Conservation (phyloP, 2,329 filamentous ascomycete species). For the Pseudocercospora musae region DNA sequence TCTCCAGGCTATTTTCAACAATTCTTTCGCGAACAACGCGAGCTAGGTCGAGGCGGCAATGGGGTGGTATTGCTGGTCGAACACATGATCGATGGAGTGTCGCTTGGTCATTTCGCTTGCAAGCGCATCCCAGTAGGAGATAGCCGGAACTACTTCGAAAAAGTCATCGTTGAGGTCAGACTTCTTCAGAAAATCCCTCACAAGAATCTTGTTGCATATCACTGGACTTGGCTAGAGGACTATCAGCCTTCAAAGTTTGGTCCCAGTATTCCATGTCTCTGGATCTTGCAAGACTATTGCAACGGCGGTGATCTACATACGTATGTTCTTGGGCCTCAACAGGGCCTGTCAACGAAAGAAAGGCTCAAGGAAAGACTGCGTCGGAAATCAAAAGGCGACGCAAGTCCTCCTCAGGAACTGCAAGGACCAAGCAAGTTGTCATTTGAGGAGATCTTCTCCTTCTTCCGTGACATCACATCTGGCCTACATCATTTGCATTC, state of each 20-base stretch:
- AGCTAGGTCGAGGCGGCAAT: constrained; percentile 86
- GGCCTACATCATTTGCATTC: constrained; percentile 85
- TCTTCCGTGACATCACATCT: constrained; percentile 93
- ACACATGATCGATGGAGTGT: constrained; percentile 85
- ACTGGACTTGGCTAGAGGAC: constrained; percentile 96
- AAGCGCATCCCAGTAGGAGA: constrained; percentile 93
- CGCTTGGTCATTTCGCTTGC: constrained; percentile 88
- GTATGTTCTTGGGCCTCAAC: constrained; percentile 72
- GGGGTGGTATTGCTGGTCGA: constrained; percentile 92
- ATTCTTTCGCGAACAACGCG: constrained; percentile 86
- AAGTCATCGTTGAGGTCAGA: constrained; percentile 89
- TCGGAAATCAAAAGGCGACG: constrained; percentile 73
- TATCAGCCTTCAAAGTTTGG: constrained; percentile 78
- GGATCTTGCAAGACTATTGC: constrained; percentile 97
- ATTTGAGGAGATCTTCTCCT: constrained; percentile 92
- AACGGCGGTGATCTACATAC: constrained; percentile 87
- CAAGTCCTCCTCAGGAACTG: constrained; percentile 59
- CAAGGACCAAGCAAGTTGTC: constrained; percentile 55
- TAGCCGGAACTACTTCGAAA: constrained; percentile 89
- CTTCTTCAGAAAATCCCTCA: constrained; percentile 87
- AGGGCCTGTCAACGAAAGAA: constrained; percentile 70
- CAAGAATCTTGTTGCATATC: constrained; percentile 92
- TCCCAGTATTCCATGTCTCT: constrained; percentile 88
- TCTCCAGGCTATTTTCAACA: constrained; percentile 88
- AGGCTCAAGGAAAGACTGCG: constrained; percentile 85